Evolutionary conservation across 2,329 filamentous ascomycete species (phyloP).

Genomic region (Orbilia quercus): DNA sequence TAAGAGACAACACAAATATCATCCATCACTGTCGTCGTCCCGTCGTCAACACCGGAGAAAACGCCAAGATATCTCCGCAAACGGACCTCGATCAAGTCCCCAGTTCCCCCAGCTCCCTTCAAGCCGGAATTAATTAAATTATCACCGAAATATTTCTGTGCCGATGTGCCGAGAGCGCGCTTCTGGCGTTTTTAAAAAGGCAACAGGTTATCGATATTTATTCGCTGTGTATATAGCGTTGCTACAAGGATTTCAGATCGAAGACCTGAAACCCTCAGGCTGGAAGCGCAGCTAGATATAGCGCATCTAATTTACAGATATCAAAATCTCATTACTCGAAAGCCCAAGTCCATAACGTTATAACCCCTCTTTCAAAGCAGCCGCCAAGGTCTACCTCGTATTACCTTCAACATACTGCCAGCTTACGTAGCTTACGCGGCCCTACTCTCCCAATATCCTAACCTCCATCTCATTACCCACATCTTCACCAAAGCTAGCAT

Average conservation of each 20-base stretch:
- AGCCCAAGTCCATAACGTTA: conserved; percentile 3
- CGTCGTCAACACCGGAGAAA: background rate
- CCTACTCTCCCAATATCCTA: background rate
- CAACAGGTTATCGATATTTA: background rate
- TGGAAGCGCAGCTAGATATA: background rate
- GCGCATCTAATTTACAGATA: background rate
- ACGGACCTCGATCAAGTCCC: background rate
- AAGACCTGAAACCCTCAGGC: too few relatives aligned
- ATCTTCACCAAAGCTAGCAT: background rate
- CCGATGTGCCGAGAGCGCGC: background rate
- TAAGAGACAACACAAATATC: conserved; percentile 12
- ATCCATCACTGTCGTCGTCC: too few relatives aligned
- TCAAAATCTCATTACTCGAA: background rate
- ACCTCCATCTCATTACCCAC: background rate
- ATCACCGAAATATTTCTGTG: background rate
- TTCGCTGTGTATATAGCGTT: background rate
- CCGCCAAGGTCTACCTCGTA: too few relatives aligned
- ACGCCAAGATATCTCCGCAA: background rate
- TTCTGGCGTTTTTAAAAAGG: background rate
- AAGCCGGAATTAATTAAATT: background rate
- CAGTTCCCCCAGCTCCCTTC: background rate
- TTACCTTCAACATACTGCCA: background rate
- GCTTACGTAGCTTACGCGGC: conserved; percentile 12
- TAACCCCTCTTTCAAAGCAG: background rate
- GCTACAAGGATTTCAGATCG: background rate